Conservation (phyloP, 2,329 filamentous ascomycete species). For the Lecanosticta acicola region DNA sequence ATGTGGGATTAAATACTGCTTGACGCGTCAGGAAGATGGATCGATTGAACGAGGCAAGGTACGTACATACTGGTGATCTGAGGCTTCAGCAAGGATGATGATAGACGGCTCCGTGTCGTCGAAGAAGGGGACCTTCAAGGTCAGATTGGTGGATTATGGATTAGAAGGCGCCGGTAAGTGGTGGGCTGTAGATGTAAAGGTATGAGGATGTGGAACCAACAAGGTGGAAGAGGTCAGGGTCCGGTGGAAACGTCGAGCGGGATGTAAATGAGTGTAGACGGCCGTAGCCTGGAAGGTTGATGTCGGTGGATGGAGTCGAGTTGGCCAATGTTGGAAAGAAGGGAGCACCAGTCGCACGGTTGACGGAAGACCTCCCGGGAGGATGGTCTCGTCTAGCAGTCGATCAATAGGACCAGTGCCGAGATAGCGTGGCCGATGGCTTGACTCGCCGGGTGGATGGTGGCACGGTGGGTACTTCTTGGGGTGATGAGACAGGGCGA, state of each 20-base stretch:
- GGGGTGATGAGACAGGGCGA: constrained; percentile 30
- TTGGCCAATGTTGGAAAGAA: constrained; percentile 18
- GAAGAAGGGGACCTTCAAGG: constrained; percentile 16
- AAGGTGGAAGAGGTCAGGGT: constrained; percentile 23
- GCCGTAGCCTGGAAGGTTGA: constrained; percentile 23
- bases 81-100: constrained; percentile 8
- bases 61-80: not conserved
- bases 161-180: constrained; percentile 20
- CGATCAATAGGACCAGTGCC: constrained; percentile 30
- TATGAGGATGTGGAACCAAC: constrained; percentile 22
- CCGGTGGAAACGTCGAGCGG: constrained; percentile 30
- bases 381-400: constrained; percentile 28
- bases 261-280: constrained; percentile 32
- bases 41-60: not conserved
- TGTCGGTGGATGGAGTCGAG: constrained; percentile 25
- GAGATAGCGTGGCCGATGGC: constrained; percentile 29
- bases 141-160: constrained; percentile 17
- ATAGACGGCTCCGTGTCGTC: constrained; percentile 7
- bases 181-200: constrained; percentile 18
- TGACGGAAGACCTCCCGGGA: constrained; percentile 27
- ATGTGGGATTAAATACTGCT: not conserved
- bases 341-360: constrained; percentile 28
- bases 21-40: not conserved
- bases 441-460: constrained; percentile 23
- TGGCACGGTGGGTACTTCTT: constrained; percentile 23